Evolutionary conservation across 768 basidiomycete species (phyloP).

Genomic region (Punctularia strigosozonata): DNA sequence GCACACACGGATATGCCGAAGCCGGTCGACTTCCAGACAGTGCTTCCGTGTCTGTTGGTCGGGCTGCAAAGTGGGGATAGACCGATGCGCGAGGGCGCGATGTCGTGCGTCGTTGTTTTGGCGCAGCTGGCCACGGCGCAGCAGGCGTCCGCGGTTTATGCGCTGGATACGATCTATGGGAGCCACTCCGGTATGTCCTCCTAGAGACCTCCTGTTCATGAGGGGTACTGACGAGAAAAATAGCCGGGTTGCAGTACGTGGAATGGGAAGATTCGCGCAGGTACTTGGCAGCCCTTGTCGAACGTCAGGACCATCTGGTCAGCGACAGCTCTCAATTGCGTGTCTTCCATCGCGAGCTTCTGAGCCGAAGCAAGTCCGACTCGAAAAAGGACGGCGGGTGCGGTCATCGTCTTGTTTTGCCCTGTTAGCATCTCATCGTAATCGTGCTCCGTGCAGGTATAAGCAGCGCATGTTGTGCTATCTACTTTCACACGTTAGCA

Average conservation of each 20-base stretch:
- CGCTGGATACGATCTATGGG: conserved; percentile 66
- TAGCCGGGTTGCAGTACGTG: conserved; percentile 50
- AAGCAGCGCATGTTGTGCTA: conserved; percentile 65
- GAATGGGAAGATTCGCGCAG: conserved; percentile 49
- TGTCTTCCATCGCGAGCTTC: conserved; percentile 47
- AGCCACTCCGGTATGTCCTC: background rate
- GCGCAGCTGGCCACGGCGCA: conserved; percentile 23
- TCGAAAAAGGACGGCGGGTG: conserved; percentile 43
- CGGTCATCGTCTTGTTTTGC: conserved; percentile 12
- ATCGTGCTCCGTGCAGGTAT: conserved; percentile 30
- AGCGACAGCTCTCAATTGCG: conserved; percentile 50
- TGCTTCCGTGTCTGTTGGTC: conserved; percentile 60
- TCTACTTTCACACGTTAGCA: conserved; percentile 67
- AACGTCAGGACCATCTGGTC: conserved; percentile 40
- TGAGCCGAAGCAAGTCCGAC: conserved; percentile 35
- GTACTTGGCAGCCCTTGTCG: conserved; percentile 42
- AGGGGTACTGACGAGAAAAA: conserved; percentile 31
- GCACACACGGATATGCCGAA: conserved; percentile 47
- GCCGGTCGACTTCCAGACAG: conserved; percentile 67
- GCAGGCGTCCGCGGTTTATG: conserved; percentile 49
- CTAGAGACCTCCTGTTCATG: background rate
- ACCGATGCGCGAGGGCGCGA: conserved; percentile 35
- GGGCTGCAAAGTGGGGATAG: conserved; percentile 36
- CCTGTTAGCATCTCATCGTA: background rate
- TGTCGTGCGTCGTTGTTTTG: conserved; percentile 44